Evolutionary conservation across 495 filamentous ascomycete genomes (phyloP).

Genomic region (Penicillium chermesinum): DNA sequence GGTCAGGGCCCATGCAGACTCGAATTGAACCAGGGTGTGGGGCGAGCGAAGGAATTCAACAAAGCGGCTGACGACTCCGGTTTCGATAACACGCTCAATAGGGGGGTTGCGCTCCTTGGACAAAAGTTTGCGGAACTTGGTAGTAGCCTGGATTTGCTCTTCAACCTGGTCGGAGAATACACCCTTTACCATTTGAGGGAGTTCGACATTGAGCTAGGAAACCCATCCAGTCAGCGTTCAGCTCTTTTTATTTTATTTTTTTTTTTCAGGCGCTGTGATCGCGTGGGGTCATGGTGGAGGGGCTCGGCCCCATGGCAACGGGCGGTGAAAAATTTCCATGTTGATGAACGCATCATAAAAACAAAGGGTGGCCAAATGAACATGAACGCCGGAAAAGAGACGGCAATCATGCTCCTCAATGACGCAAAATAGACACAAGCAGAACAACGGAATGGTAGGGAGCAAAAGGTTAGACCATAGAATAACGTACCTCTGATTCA

Average conservation of each 20-base stretch:
- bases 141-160: conserved; percentile 96
- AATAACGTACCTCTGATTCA: conserved; percentile 84
- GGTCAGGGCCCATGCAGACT: conserved; percentile 98
- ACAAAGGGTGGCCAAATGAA: conserved; percentile 10
- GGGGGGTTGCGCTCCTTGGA: conserved; percentile 99
- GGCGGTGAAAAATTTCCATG: conserved; percentile 41
- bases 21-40: conserved; percentile 97
- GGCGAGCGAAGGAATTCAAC: conserved; percentile 98
- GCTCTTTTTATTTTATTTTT: conserved; percentile 1
- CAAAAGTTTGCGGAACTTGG: conserved; percentile 95
- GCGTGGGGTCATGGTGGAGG: conserved; percentile 18
- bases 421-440: not conserved
- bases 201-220: conserved; percentile 86
- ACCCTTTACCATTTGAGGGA: conserved; percentile 95
- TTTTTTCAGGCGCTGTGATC: conserved; percentile 3
- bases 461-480: conserved; percentile 6
- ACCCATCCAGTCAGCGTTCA: conserved; percentile 35
- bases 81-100: conserved; percentile 98
- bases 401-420: not conserved
- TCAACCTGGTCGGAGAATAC: conserved; percentile 99
- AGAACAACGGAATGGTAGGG: not conserved
- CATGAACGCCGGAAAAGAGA: not conserved
- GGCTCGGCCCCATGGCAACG: conserved; percentile 30
- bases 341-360: conserved; percentile 32
- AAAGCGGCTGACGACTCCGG: conserved; percentile 93